Conservation (phyloP, 441 rosid species). For the Populus tomentosa region DNA sequence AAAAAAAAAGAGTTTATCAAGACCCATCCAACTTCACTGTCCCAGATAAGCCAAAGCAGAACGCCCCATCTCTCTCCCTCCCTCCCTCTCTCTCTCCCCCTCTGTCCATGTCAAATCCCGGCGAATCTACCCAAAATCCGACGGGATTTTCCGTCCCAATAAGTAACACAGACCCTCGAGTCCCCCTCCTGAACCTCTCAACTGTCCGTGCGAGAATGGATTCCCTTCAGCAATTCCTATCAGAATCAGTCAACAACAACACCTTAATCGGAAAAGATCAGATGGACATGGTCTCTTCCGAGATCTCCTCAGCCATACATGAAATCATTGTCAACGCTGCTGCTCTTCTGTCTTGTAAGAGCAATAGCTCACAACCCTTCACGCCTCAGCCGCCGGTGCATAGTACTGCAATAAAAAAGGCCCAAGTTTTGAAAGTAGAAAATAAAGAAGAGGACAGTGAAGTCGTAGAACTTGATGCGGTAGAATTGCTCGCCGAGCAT, state of each 20-base stretch:
- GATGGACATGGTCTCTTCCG: constrained; percentile 54
- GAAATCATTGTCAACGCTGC: constrained; percentile 58
- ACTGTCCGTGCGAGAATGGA: constrained; percentile 47
- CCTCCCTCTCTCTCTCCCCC: background rate
- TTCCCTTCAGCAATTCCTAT: constrained; percentile 45
- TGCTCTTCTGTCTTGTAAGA: constrained; percentile 38
- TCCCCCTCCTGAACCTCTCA: constrained; percentile 45
- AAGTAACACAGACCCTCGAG: constrained; percentile 19
- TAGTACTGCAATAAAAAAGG: background rate
- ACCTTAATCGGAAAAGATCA: constrained; percentile 35
- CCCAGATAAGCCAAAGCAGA: background rate
- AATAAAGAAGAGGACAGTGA: constrained; percentile 25
- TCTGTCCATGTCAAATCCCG: constrained; percentile 20
- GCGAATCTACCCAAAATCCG: constrained; percentile 4
- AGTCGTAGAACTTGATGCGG: constrained; percentile 53
- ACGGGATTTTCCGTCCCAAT: constrained; percentile 11
- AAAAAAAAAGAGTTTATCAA: background rate
- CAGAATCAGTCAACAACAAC: constrained; percentile 43
- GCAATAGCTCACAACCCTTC: background rate
- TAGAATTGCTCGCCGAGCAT: constrained; percentile 60
- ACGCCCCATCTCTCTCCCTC: background rate
- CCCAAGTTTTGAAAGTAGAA: constrained; percentile 7
- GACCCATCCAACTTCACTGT: background rate
- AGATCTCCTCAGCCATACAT: constrained; percentile 56
- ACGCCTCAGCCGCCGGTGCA: background rate